Evolutionary conservation across 2,329 filamentous ascomycete genomes (phyloP).

Genomic region (Grosmannia serpens): DNA sequence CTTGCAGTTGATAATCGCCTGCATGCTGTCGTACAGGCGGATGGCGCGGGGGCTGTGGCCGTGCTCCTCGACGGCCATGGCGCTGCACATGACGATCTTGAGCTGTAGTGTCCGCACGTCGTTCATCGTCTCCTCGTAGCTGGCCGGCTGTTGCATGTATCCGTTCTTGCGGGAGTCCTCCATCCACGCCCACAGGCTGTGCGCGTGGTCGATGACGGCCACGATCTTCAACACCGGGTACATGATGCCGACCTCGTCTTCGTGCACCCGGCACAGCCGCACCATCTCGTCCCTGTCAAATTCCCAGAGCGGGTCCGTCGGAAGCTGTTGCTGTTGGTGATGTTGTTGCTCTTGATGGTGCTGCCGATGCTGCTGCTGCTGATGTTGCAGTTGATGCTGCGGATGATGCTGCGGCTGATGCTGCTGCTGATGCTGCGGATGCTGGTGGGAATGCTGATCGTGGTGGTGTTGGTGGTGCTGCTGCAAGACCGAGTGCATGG

Average conservation of each 20-base stretch:
- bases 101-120: slow-evolving; percentile 46
- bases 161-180: slow-evolving; percentile 22
- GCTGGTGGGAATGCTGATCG: too few species aligned
- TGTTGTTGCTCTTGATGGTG: not conserved
- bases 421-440: slow-evolving; percentile 8
- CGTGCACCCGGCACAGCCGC: slow-evolving; percentile 65
- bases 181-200: slow-evolving; percentile 55
- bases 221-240: slow-evolving; percentile 76
- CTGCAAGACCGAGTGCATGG: slow-evolving; percentile 17
- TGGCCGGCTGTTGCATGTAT: slow-evolving; percentile 16
- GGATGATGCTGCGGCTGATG: not conserved
- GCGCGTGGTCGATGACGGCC: slow-evolving; percentile 57
- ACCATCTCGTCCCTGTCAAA: slow-evolving; percentile 70
- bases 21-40: slow-evolving; percentile 65
- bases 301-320: slow-evolving; percentile 67
- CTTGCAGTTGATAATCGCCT: slow-evolving; percentile 56
- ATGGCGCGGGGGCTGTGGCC: slow-evolving; percentile 66
- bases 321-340: slow-evolving; percentile 19
- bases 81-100: slow-evolving; percentile 74
- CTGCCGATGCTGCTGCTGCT: slow-evolving; percentile 19
- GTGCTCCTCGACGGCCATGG: slow-evolving; percentile 64
- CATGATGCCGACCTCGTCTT: slow-evolving; percentile 87
- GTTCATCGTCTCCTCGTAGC: slow-evolving; percentile 27
- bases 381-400: slow-evolving; percentile 11
- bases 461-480: not conserved